Conservation (phyloP, 2,329 filamentous ascomycete species). For the Apiospora arundinis region DNA sequence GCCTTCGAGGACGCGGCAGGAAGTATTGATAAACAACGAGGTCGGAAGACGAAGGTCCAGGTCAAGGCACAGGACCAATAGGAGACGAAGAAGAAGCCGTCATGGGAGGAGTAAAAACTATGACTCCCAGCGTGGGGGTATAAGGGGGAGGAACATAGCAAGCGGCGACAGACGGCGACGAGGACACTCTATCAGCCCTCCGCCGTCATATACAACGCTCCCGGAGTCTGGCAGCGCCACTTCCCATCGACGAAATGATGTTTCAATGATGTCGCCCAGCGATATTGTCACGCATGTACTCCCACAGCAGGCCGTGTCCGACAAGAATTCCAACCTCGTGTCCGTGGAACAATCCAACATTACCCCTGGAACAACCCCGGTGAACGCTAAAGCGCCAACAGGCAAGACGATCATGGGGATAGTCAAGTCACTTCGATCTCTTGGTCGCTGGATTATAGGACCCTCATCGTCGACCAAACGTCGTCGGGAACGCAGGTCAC, state of each 20-base stretch:
- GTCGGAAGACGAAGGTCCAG: background rate
- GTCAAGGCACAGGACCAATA: background rate
- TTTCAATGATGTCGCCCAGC: background rate
- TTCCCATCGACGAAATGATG: too few relatives aligned
- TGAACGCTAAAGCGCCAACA: background rate
- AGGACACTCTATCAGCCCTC: background rate
- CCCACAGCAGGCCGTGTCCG: background rate
- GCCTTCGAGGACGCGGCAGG: background rate
- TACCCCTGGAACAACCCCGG: background rate
- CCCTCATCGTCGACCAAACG: background rate
- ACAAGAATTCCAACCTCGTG: background rate
- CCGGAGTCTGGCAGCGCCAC: background rate
- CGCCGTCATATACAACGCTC: background rate
- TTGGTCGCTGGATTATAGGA: background rate
- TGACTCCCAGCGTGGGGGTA: background rate
- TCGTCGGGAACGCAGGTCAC: background rate
- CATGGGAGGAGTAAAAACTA: background rate
- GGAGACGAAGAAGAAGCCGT: background rate
- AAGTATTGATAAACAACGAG: background rate
- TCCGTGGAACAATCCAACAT: background rate
- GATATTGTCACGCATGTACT: background rate
- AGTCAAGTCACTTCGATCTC: background rate
- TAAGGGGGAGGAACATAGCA: background rate
- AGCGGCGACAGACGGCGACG: background rate
- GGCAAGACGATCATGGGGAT: background rate